Percentiles rank a stretch among this genome's conserved stretches.
These are phyloP conservation scores for Pythium dissotocum DNA, from an alignment of 352 stramenopile species.

Conservation along the genomic window DNA sequence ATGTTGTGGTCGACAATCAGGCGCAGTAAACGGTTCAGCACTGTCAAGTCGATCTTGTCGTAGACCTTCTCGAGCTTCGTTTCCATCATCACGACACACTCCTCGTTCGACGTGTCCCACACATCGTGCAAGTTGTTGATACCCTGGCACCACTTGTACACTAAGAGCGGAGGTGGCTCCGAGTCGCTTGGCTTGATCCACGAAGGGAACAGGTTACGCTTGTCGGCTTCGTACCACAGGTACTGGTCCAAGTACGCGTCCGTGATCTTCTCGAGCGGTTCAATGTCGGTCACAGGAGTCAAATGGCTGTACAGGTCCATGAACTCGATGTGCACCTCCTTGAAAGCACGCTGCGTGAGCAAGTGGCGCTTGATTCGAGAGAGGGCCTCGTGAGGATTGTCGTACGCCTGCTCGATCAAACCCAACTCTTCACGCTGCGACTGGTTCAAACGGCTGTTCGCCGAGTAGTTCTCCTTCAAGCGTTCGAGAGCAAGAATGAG, in stretches of 20 bases:
- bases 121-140: conserved; percentile 99
- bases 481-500: conserved; percentile 98
- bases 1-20: conserved; percentile 99
- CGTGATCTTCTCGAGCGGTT: conserved; percentile 99
- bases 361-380: conserved; percentile 99
- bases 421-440: conserved; percentile 98
- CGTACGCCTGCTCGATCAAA: conserved; percentile 99
- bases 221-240: conserved; percentile 99
- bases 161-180: conserved; percentile 97
- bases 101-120: conserved; percentile 97
- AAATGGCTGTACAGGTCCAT: conserved; percentile 99
- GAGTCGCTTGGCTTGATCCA: conserved; percentile 99
- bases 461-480: conserved; percentile 98
- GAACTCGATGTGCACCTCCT: conserved; percentile 99
- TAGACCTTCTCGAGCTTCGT: conserved; percentile 99
- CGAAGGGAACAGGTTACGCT: conserved; percentile 99
- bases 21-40: conserved; percentile 97
- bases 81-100: conserved; percentile 99
- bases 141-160: conserved; percentile 99
- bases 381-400: conserved; percentile 99
- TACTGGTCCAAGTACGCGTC: conserved; percentile 99
- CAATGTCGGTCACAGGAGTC: conserved; percentile 99
- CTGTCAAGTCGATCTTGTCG: conserved; percentile 99
- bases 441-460: conserved; percentile 98
- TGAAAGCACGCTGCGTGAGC: conserved; percentile 99